phyloP scores from a whole-genome alignment of 148 eudicot species.

The Agrostemma githago region DNA sequence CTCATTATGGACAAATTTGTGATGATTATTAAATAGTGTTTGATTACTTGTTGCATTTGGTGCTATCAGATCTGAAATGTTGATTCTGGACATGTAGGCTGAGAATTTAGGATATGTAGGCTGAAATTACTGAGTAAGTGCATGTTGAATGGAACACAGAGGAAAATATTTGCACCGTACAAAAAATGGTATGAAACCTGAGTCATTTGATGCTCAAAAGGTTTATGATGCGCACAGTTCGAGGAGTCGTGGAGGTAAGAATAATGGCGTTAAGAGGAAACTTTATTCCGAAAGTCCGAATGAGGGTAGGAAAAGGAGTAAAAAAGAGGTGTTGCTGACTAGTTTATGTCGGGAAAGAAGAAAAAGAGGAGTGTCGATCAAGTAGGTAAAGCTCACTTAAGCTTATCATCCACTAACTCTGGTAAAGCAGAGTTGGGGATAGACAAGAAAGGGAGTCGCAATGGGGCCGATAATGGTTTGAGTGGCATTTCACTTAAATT shows the following conservation, averaged over 20 bases:
- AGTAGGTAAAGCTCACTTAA: conserved; percentile 17
- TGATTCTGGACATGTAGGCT: conserved; percentile 29
- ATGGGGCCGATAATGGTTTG: conserved; percentile 20
- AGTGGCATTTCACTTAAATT: conserved; percentile 42
- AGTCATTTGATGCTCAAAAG: conserved; percentile 55
- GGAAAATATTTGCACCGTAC: conserved; percentile 35
- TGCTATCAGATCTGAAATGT: conserved; percentile 62
- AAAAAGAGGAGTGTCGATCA: conserved; percentile 38
- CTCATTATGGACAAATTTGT: too few species aligned
- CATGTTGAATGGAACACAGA: conserved; percentile 79
- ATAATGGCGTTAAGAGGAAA: conserved; percentile 35
- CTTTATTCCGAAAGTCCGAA: conserved; percentile 32
- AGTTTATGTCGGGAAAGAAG: conserved; percentile 40
- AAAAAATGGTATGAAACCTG: conserved; percentile 42
- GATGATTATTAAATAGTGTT: conserved; percentile 12
- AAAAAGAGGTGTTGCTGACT: conserved; percentile 47
- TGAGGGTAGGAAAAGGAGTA: conserved; percentile 40
- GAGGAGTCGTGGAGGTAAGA: conserved; percentile 1
- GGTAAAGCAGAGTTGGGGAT: conserved; percentile 23
- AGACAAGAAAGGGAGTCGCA: conserved; percentile 20
- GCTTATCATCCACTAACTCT: conserved; percentile 17
- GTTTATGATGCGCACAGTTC: conserved; percentile 29
- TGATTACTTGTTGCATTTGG: conserved; percentile 21
- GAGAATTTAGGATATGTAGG: conserved; percentile 35
- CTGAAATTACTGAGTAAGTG: conserved; percentile 37